A percentile compares a stretch with the other conserved stretches of the same genome.
Evolutionary conservation across 306 rosid species (phyloP).

Genomic region (Ammopiptanthus mongolicus): DNA sequence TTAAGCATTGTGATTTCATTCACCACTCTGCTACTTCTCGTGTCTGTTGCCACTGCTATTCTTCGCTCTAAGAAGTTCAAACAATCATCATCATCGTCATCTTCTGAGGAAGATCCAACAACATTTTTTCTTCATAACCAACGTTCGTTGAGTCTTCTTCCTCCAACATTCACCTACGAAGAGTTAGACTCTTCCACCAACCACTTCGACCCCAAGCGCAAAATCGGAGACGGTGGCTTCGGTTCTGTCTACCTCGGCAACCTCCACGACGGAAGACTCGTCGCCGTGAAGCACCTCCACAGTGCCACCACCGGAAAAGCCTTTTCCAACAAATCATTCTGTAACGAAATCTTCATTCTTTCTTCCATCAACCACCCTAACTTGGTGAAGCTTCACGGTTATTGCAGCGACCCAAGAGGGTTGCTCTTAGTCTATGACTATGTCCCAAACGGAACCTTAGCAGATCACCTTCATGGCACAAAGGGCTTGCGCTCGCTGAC

Average conservation of each 20-base stretch:
- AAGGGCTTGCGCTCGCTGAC: conserved; percentile 38
- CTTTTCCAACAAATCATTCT: conserved; percentile 71
- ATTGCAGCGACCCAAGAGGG: conserved; percentile 91
- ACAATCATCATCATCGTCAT: neutral
- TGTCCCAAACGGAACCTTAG: conserved; percentile 84
- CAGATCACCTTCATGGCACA: conserved; percentile 75
- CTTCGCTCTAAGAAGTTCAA: conserved; percentile 38
- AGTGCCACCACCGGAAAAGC: conserved; percentile 34
- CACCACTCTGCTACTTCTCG: conserved; percentile 36
- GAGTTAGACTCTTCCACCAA: conserved; percentile 68
- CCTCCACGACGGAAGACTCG: conserved; percentile 60
- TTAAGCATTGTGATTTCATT: conserved; percentile 34
- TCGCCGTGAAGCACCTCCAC: conserved; percentile 88
- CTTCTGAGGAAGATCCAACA: conserved; percentile 61
- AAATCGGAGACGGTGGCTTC: conserved; percentile 94
- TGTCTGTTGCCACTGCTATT: conserved; percentile 17
- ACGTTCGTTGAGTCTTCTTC: conserved; percentile 62
- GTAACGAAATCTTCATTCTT: conserved; percentile 87
- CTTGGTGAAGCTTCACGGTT: conserved; percentile 90
- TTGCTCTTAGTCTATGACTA: conserved; percentile 73
- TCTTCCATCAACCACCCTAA: conserved; percentile 81
- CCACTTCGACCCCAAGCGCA: conserved; percentile 69
- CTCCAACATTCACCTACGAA: conserved; percentile 82
- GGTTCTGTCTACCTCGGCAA: conserved; percentile 83
- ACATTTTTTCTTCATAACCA: conserved; percentile 69